Conservation (phyloP, 306 rosid species). For the Citrullus colocynthis region DNA sequence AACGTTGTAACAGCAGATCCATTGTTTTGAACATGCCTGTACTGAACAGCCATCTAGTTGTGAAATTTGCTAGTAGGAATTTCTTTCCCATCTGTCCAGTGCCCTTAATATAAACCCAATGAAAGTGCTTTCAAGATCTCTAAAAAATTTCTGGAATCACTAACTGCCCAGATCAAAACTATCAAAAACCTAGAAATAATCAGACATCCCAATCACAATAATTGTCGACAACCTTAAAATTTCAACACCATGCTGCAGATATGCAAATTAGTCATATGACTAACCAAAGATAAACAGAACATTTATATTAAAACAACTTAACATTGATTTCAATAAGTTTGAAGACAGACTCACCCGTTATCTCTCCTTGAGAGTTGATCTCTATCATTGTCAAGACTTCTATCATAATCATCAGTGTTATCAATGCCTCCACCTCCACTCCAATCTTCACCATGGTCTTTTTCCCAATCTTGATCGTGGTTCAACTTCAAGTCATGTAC, state of each 20-base stretch:
- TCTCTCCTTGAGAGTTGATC: slow-evolving; percentile 33
- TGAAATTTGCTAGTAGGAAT: too few species aligned
- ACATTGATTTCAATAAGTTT: not conserved
- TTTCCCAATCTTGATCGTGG: slow-evolving; percentile 25
- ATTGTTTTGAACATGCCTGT: not conserved
- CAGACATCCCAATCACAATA: not conserved
- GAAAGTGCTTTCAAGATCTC: not conserved
- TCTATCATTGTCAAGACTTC: slow-evolving; percentile 28
- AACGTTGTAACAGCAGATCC: not conserved
- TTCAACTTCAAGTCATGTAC: slow-evolving; percentile 25
- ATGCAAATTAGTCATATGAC: not conserved
- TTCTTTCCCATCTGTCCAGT: not conserved
- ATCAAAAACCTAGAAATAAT: not conserved
- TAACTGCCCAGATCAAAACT: not conserved
- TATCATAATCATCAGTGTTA: slow-evolving; percentile 27
- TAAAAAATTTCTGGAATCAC: not conserved
- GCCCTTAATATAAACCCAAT: not conserved
- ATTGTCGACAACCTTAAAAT: not conserved
- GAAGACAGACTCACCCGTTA: slow-evolving; percentile 33
- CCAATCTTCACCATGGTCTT: slow-evolving; percentile 27
- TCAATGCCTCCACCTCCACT: slow-evolving; percentile 34
- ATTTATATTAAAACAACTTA: not conserved
- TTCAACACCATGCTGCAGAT: not conserved
- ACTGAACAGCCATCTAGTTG: not conserved
- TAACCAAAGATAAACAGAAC: not conserved